Percentiles rank a stretch among this genome's conserved stretches.
phyloP scores from a whole-genome alignment of 441 rosid genomes.

The Brassica hybrid region DNA sequence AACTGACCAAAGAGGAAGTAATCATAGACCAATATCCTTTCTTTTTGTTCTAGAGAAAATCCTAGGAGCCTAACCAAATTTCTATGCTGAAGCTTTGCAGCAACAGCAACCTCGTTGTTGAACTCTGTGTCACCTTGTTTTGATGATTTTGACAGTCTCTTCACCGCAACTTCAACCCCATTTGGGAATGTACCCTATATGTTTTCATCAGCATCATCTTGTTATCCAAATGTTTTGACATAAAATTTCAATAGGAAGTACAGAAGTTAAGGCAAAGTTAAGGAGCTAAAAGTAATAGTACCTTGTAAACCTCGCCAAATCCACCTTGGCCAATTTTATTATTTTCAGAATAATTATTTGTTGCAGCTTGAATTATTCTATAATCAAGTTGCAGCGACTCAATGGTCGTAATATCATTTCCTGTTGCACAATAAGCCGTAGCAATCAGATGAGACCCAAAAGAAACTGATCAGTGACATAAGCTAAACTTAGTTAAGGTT shows the following conservation, averaged over 20 bases:
- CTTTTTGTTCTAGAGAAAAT: constrained; percentile 1
- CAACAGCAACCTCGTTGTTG: constrained; percentile 1
- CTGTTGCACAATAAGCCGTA: constrained; percentile 6
- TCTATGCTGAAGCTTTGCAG: constrained; percentile 10
- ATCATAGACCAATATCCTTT: constrained; percentile 3
- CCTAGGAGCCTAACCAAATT: constrained; percentile 8
- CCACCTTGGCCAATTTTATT: constrained; percentile 33
- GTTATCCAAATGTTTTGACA: constrained; percentile 1
- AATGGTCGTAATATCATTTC: constrained; percentile 9
- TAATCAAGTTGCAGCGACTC: constrained; percentile 25
- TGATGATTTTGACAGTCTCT: constrained; percentile 15
- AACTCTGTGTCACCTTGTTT: constrained; percentile 17
- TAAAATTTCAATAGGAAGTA: not conserved
- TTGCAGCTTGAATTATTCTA: constrained; percentile 19
- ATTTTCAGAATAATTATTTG: constrained; percentile 11
- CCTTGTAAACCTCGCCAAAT: constrained; percentile 34
- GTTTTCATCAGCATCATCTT: not conserved
- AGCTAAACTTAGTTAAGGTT: too few relatives aligned
- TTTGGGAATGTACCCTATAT: constrained; percentile 4
- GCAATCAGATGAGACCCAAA: not conserved
- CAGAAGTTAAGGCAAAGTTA: not conserved
- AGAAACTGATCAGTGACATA: not conserved
- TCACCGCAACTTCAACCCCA: constrained; percentile 24
- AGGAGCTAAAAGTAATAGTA: constrained; percentile 6
- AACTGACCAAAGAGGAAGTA: constrained; percentile 10